Percentiles rank a stretch among this genome's conserved stretches.
Conservation (phyloP, 495 filamentous ascomycete species). For the Aspergillus ostianus region DNA sequence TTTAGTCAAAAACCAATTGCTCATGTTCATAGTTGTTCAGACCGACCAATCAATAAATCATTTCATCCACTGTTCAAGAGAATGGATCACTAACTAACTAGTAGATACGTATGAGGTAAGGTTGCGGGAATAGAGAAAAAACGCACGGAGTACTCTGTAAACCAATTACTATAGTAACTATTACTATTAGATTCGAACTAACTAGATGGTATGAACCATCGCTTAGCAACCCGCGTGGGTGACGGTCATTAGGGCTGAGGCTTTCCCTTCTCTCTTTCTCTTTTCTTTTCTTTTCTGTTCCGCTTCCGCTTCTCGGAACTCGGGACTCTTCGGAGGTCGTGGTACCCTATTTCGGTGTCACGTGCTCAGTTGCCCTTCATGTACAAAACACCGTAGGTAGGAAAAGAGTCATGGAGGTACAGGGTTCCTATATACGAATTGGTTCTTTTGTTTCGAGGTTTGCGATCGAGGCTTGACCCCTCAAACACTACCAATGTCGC, state of each 20-base stretch:
- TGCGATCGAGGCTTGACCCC: not conserved
- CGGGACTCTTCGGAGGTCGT: not conserved
- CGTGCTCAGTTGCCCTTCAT: not conserved
- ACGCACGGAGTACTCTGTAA: too few relatives aligned
- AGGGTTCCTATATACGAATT: not conserved
- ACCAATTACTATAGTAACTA: too few relatives aligned
- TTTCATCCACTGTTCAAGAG: not conserved
- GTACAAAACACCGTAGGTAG: too few relatives aligned
- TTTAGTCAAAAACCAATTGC: not conserved
- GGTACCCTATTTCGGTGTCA: not conserved
- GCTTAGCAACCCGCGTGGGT: conserved; percentile 7
- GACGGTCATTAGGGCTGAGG: conserved; percentile 11
- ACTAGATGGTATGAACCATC: not conserved
- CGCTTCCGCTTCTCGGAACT: not conserved
- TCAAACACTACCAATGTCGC: conserved; percentile 40
- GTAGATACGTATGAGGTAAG: not conserved
- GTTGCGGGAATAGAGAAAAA: not conserved
- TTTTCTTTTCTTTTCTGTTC: not conserved
- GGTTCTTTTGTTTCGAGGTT: not conserved
- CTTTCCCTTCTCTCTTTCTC: not conserved
- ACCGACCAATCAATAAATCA: not conserved
- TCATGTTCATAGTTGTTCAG: not conserved
- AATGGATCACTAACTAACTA: too few relatives aligned
- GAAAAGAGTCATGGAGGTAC: not conserved
- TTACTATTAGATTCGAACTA: too few relatives aligned